phyloP scores from a whole-genome alignment of 1,139 yeast genomes.

The Sugiyamaella castrensis region DNA sequence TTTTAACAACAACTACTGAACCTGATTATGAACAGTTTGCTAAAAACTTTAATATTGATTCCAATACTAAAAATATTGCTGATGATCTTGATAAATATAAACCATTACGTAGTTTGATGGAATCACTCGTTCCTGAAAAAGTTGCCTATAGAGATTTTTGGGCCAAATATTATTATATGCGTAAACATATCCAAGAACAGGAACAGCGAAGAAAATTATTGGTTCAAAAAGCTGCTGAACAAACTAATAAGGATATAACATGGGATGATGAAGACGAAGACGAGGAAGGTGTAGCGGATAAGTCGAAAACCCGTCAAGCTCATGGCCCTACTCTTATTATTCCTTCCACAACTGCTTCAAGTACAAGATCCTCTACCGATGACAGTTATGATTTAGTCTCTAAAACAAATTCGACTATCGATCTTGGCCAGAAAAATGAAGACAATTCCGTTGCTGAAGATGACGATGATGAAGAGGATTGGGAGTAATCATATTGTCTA shows the following conservation, averaged over 20 bases:
- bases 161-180: constrained; percentile 64
- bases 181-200: constrained; percentile 53
- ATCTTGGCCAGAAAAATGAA: constrained; percentile 21
- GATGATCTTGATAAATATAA: constrained; percentile 49
- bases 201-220: constrained; percentile 67
- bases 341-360: constrained; percentile 5
- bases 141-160: constrained; percentile 66
- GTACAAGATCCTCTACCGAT: constrained; percentile 41
- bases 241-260: constrained; percentile 46
- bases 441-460: constrained; percentile 18
- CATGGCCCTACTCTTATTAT: too few species aligned
- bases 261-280: constrained; percentile 67
- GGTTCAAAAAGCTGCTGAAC: constrained; percentile 43
- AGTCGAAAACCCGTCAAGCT: background rate
- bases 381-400: constrained; percentile 43
- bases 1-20: constrained; percentile 37
- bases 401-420: constrained; percentile 38
- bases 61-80: constrained; percentile 53
- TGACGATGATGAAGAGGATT: constrained; percentile 46
- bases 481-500: constrained; percentile 44
- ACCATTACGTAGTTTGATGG: constrained; percentile 57
- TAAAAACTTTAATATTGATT: constrained; percentile 45
- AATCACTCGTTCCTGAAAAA: constrained; percentile 62
- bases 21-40: constrained; percentile 38
- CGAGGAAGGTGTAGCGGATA: constrained; percentile 32